Percentiles rank a stretch among this genome's conserved stretches.
These are phyloP conservation scores for Sphaerulina vaccinii DNA, from an alignment of 2,329 filamentous ascomycete genomes.

Conservation along the genomic window DNA sequence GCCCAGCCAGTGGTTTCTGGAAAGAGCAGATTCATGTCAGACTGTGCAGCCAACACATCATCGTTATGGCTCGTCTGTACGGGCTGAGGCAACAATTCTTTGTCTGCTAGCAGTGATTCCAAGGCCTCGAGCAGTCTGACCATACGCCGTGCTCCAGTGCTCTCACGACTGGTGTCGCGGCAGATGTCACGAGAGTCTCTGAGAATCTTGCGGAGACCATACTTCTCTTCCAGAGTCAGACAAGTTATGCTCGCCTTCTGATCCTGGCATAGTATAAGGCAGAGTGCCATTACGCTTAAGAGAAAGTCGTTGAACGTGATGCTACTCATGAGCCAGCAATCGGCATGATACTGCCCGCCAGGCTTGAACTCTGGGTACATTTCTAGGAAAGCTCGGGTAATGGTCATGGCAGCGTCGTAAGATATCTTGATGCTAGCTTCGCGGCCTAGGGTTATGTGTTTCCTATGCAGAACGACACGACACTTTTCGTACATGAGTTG, in stretches of 20 bases:
- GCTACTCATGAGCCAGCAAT: slow-evolving; percentile 44
- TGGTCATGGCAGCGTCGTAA: slow-evolving; percentile 16
- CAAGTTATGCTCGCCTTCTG: neutral
- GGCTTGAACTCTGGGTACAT: slow-evolving; percentile 48
- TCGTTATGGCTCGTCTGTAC: no score
- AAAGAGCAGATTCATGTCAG: no score
- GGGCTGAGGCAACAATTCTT: no score
- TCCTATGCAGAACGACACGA: slow-evolving; percentile 19
- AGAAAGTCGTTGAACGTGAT: slow-evolving; percentile 47
- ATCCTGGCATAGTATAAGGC: slow-evolving; percentile 39
- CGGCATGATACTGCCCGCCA: slow-evolving; percentile 40
- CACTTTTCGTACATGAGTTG: slow-evolving; percentile 28
- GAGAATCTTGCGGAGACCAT: slow-evolving; percentile 4
- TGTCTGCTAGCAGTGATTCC: no score
- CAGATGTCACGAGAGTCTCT: slow-evolving; percentile 4
- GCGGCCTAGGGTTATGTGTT: slow-evolving; percentile 11
- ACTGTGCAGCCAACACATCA: no score
- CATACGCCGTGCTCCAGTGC: slow-evolving; percentile 11
- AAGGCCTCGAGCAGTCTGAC: slow-evolving; percentile 6
- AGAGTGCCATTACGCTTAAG: slow-evolving; percentile 46
- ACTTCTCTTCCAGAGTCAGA: slow-evolving; percentile 1
- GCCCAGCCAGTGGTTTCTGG: no score
- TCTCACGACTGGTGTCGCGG: slow-evolving; percentile 10
- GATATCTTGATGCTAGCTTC: slow-evolving; percentile 24
- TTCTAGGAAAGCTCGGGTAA: slow-evolving; percentile 45